phyloP scores from a whole-genome alignment of 441 rosid genomes.

The Aleurites moluccanus region DNA sequence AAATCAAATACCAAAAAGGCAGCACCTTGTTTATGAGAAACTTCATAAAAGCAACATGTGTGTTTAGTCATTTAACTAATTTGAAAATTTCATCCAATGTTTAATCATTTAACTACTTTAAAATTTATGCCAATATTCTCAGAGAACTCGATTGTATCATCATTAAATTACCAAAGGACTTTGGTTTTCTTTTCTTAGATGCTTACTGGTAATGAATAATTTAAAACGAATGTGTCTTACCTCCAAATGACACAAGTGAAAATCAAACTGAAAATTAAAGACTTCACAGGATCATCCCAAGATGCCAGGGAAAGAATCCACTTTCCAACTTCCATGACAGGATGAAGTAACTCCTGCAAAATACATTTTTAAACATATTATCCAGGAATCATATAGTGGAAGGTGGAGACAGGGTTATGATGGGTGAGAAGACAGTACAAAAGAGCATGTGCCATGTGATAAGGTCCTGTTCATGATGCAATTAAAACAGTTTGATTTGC shows the following conservation, averaged over 20 bases:
- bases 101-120: not conserved
- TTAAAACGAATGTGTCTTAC: slow-evolving; percentile 34
- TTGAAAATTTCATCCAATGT: not conserved
- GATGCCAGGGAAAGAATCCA: slow-evolving; percentile 52
- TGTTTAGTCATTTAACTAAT: not conserved
- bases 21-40: not conserved
- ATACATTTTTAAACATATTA: slow-evolving; percentile 9
- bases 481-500: not conserved
- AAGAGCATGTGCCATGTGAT: not conserved
- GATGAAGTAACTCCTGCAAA: slow-evolving; percentile 79
- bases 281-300: slow-evolving; percentile 82
- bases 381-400: not conserved
- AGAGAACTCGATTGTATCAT: not conserved
- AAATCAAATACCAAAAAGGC: not conserved
- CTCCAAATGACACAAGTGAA: slow-evolving; percentile 59
- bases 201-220: not conserved
- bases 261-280: slow-evolving; percentile 69
- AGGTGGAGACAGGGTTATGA: not conserved
- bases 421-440: not conserved
- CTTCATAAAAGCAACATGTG: not conserved
- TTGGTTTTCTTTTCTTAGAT: not conserved
- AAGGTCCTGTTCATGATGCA: not conserved
- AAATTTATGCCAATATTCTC: not conserved
- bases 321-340: slow-evolving; percentile 61
- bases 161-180: not conserved